Evolutionary conservation across 2,329 filamentous ascomycete species (phyloP), one percentile per base, ranked within the genome.

Genomic region (Sclerotinia glacialis): DNA sequence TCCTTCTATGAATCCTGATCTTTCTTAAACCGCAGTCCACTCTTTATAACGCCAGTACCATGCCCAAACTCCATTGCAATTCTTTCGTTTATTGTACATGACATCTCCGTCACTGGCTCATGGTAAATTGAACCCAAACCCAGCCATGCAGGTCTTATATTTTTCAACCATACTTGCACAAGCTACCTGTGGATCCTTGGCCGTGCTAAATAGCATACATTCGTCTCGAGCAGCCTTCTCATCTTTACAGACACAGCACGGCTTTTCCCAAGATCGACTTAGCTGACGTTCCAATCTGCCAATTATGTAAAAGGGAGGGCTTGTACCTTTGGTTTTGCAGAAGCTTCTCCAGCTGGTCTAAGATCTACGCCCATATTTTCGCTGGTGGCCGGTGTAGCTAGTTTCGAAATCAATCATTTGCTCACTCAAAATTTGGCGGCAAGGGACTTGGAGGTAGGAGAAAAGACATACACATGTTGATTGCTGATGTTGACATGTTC

Each of bases 131-230:
- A 96, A 99, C 21, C 95, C 95, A 76, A 90, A 98, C 14, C 92
- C 90, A 67, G 88, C 87, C 95, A 99, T 98, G 79, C 95, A 99
- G 72, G 80, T 87, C 80, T 88, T 89, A 82, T 99, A 99, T 77
- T 91, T 88, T 37, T 92, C 86, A 70, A 99, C 90, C 69, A 92
- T 85, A 61, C 88, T 85, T 78, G 88, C 85, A 84, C 95, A 99
- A 75, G 96, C 93, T 75, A 86, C 84, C 74, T 91, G 86, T 49
- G 95, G 92, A 76, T 97, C 90, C 75, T 89, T 84, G 69, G 91
- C 85, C 70, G 86, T 93, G 66, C 92, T 96, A 82, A 98, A 97
- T 66, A 99, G 90, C 94, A 99, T 98, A 83, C 95, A 99, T 80
- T 99, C 93, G 81, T 99, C 95, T 70, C 95, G 92, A 73, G 85